Percentiles rank a stretch among this genome's conserved stretches.
phyloP scores from a whole-genome alignment of 2,329 filamentous ascomycete species.

The Zasmidium citrigriseum region DNA sequence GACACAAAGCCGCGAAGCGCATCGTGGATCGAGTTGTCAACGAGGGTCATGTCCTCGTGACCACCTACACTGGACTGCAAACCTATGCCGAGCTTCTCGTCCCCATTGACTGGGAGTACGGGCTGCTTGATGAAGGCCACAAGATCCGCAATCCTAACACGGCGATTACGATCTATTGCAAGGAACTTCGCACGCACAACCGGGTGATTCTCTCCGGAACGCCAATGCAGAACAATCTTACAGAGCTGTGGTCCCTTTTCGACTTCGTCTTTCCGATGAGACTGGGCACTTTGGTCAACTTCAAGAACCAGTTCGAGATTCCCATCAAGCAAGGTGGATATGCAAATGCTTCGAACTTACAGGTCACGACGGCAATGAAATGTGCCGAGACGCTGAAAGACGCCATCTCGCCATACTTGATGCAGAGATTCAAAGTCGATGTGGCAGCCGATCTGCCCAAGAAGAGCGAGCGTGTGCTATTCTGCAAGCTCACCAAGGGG shows the following conservation, averaged over 20 bases:
- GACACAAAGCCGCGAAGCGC: conserved; percentile 69
- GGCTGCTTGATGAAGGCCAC: conserved; percentile 93
- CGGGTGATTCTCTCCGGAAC: conserved; percentile 93
- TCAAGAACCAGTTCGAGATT: conserved; percentile 87
- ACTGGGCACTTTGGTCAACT: conserved; percentile 85
- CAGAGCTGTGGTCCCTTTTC: conserved; percentile 94
- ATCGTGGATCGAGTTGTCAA: conserved; percentile 80
- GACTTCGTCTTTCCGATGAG: conserved; percentile 98
- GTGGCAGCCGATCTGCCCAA: conserved; percentile 91
- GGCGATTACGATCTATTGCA: conserved; percentile 91
- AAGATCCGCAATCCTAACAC: conserved; percentile 98
- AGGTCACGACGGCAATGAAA: conserved; percentile 91
- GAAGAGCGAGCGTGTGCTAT: conserved; percentile 94
- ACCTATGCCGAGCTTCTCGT: conserved; percentile 84
- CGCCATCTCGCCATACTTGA: conserved; percentile 86
- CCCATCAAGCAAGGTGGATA: conserved; percentile 93
- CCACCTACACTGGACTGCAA: conserved; percentile 93
- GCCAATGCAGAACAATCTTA: conserved; percentile 95
- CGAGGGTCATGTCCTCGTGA: conserved; percentile 90
- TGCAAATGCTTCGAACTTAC: conserved; percentile 88
- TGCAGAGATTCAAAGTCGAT: conserved; percentile 90
- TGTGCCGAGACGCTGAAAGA: conserved; percentile 94
- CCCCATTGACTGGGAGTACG: conserved; percentile 86
- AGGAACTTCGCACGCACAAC: conserved; percentile 86
- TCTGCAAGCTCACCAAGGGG: conserved; percentile 82